phyloP scores from a whole-genome alignment of 208 protist species.

The Crithidia thermophila region DNA sequence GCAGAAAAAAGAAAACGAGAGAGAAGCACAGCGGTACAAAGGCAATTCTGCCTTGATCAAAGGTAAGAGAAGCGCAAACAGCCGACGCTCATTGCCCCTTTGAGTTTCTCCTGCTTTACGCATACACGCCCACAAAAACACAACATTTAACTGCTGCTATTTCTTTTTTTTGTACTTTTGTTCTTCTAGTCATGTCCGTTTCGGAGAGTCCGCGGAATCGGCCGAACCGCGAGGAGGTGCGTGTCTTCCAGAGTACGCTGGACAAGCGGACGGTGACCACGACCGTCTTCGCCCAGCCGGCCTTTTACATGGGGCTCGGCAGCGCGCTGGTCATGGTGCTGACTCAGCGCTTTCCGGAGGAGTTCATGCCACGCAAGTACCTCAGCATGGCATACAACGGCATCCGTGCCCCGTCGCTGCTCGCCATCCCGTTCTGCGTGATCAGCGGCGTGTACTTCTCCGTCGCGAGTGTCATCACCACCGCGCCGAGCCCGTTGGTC shows the following conservation, averaged over 20 bases:
- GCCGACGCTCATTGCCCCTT: too few relatives aligned
- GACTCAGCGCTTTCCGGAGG: slow-evolving; percentile 81
- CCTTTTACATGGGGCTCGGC: slow-evolving; percentile 78
- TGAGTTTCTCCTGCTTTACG: too few relatives aligned
- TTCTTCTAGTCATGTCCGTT: background rate
- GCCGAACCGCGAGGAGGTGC: slow-evolving; percentile 52
- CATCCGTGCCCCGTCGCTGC: slow-evolving; percentile 65
- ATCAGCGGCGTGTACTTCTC: slow-evolving; percentile 75
- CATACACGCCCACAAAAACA: too few relatives aligned
- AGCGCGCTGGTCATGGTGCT: slow-evolving; percentile 80
- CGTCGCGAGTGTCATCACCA: slow-evolving; percentile 70
- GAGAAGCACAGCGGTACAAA: background rate
- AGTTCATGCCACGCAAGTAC: slow-evolving; percentile 75
- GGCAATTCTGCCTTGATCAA: too few relatives aligned
- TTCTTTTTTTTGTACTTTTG: slow-evolving; percentile 4
- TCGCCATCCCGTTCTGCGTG: slow-evolving; percentile 80
- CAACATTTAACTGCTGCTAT: too few relatives aligned
- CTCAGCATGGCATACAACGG: slow-evolving; percentile 85
- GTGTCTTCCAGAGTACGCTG: slow-evolving; percentile 80
- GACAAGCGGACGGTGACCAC: slow-evolving; percentile 71
- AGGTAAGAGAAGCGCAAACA: background rate
- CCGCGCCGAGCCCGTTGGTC: slow-evolving; percentile 49
- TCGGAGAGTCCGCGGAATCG: slow-evolving; percentile 7
- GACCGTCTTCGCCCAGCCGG: slow-evolving; percentile 78
- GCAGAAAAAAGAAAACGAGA: background rate